Base-by-base conservation (phyloP, 1,284 basidiomycete species). In the Rhodotorula sp. region DNA sequence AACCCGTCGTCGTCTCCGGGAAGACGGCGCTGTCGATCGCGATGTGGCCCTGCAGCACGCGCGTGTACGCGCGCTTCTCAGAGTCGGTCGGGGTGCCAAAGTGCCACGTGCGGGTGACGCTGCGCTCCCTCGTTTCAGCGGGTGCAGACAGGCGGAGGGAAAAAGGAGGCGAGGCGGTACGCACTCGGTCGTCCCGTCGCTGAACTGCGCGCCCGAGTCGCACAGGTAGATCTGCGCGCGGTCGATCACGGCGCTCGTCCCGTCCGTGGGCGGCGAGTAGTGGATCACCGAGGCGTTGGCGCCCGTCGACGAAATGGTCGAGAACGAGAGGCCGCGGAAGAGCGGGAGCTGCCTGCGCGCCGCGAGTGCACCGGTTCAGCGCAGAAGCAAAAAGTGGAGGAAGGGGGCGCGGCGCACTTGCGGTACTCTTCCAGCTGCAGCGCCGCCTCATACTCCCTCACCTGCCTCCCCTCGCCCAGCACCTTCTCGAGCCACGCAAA, bases 11-110 rank as follows among this genome's bases (percentile, higher is more conserved):
- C 29, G 92, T 93, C 62, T 84, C 86, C 0, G 96, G 96, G 82
- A 97, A 94, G 13, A 97, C 81, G 19, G 89, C 88, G 0, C 87
- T 87, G 81, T 97, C 96, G 61, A 97, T 90, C 2, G 91, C 88
- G 72, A 99, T 97, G 80, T 98, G 93, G 0, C 96, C 96, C 83
- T 99, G 95, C 60, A 99, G 84, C 2, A 99, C 97, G 27, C 94
- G 87, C 0, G 96, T 98, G 79, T 94, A 97, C 0, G 92, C 90
- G 0, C 91, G 87, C 75, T 89, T 91, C 83, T 97, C 91, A 77
- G 93, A 90, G 0, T 85, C 84, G 1, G 88, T 89, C 0, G 96
- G 94, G 1, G 84, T 88, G 44, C 94, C 94, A 80, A 97, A 98
- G 81, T 98, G 95, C 89, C 93, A 79, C 27, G 78, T 74, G 3